Evolutionary conservation across 1,284 basidiomycete species (phyloP).

Genomic region (Puccinia horiana): DNA sequence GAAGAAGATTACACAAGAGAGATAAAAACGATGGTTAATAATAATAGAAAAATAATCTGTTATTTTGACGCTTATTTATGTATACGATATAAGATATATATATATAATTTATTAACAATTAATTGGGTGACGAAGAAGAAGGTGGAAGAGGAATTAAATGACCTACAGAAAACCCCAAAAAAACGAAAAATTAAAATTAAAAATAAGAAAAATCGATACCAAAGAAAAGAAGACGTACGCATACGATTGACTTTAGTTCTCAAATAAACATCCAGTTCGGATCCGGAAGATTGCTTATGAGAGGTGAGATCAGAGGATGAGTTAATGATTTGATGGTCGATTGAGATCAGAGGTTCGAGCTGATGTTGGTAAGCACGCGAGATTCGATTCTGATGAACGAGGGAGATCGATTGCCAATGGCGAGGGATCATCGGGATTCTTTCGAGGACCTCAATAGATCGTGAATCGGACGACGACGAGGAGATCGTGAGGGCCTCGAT

Average conservation of each 20-base stretch:
- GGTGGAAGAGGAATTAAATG: conserved; percentile 25
- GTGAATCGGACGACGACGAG: neutral
- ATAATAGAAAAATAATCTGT: too few species aligned
- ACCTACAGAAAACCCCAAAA: neutral
- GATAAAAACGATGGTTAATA: too few species aligned
- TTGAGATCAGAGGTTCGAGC: neutral
- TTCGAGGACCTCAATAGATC: conserved; percentile 53
- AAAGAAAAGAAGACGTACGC: conserved; percentile 64
- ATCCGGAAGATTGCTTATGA: conserved; percentile 65
- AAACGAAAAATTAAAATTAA: neutral
- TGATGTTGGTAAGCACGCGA: conserved; percentile 1
- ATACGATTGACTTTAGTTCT: conserved; percentile 92
- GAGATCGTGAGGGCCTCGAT: conserved; percentile 55
- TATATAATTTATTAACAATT: too few species aligned
- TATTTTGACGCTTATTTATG: too few species aligned
- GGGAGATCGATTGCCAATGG: conserved; percentile 2
- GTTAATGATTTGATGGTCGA: neutral
- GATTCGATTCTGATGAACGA: neutral
- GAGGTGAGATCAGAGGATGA: neutral
- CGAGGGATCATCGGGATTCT: conserved; percentile 57
- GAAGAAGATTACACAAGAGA: too few species aligned
- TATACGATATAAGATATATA: too few species aligned
- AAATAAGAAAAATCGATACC: neutral
- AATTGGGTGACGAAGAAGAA: neutral
- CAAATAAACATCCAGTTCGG: conserved; percentile 91